A percentile compares a stretch with the other conserved stretches of the same genome.
Conservation (phyloP, 106 monocot genomes). For the Amphibolis antarctica region DNA sequence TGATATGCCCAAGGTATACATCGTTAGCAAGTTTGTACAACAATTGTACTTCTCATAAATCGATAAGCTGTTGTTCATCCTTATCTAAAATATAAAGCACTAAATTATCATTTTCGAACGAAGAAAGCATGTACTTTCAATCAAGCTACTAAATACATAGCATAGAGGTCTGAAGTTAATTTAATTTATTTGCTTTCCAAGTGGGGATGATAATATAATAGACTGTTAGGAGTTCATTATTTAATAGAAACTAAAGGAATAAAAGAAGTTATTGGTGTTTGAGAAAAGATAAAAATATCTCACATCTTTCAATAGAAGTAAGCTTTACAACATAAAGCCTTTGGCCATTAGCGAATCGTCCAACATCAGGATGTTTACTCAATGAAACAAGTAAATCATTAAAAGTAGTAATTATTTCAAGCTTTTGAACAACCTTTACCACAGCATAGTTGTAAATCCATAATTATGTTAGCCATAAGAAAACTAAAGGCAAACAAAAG, state of each 20-base stretch:
- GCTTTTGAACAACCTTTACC: constrained; percentile 39
- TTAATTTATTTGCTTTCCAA: no score
- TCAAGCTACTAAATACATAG: not conserved
- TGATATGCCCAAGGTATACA: constrained; percentile 51
- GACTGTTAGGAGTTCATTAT: no score
- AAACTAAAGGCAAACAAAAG: not conserved
- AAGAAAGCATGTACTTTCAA: not conserved
- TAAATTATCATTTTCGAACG: not conserved
- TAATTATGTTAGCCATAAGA: constrained; percentile 19
- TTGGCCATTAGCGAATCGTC: constrained; percentile 73
- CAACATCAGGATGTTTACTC: constrained; percentile 59
- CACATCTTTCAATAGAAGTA: constrained; percentile 61
- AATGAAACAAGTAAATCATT: constrained; percentile 46
- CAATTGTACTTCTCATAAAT: constrained; percentile 18
- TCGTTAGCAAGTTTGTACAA: constrained; percentile 57
- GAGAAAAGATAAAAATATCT: constrained; percentile 5
- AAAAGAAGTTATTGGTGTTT: not conserved
- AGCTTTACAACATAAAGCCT: constrained; percentile 72
- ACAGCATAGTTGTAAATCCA: constrained; percentile 23
- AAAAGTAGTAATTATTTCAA: constrained; percentile 59
- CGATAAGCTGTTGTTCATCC: constrained; percentile 15
- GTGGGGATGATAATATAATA: no score
- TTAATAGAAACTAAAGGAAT: not conserved
- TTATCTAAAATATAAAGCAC: constrained; percentile 6
- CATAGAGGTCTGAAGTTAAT: no score